Base-by-base conservation (phyloP, 148 eudicot genomes). In the Vaccinium vitisidaea region DNA sequence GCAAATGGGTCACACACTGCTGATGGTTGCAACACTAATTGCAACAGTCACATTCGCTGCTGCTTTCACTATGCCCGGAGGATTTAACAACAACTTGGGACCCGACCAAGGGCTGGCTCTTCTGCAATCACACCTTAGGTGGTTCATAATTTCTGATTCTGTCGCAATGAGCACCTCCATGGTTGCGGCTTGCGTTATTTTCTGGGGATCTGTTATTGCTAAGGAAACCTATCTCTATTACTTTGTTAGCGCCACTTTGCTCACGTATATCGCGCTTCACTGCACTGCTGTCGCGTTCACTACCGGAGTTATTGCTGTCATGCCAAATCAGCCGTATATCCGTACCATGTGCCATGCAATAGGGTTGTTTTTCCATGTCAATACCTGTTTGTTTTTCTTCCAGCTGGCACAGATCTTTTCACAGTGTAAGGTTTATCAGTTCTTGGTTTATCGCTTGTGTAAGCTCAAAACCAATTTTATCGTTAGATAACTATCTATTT, bases 51-150 rank as follows among this genome's bases (percentile, higher is more conserved):
- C 80, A 32, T 83, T 83, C 46, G 46, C 67, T 15, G 85, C 85
- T 23, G 85, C 85, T 25, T 83, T 83, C 85, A 83, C 85, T 39
- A 83, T 83, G 19, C 85, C 80, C 1, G 73, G 83, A 14, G 83
- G 83, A 49, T 81, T 15, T 36, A 61, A 63, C 55, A 59, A 61
- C 53, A 1, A 46, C 54, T 1, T 4, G 7, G 83, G 54, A 18
- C 49, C 81, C 46, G 0, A 54, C 46, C 81, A 79, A 54, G 81
- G 81, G 81, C 19, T 27, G 15, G 81, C 81, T 43, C 81, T 27
- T 79, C 65, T 52, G n/a, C n/a, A 13, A 27, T 54, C 81, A 14
- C 1, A 0, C 13, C 48, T 54, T 18, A 54, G 16, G 46, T 27
- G 65, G 65, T 79, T 79, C 80, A 52, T 77, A 0, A 23, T 77